phyloP scores from a whole-genome alignment of 1,139 yeast genomes.

The Suhomyces terraborum region DNA sequence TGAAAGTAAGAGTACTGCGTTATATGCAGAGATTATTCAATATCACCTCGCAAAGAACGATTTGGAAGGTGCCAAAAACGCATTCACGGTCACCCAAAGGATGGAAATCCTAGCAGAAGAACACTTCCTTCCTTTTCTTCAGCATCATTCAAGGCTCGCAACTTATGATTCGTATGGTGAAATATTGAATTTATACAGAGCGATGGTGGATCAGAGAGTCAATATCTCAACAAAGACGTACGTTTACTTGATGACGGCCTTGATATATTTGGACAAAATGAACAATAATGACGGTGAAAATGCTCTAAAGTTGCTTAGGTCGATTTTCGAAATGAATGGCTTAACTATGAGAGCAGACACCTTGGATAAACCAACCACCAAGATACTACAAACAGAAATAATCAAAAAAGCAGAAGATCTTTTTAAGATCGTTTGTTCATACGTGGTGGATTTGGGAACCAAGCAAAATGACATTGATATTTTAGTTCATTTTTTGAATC shows the following conservation, averaged over 20 bases:
- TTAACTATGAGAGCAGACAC: conserved; percentile 18
- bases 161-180: conserved; percentile 32
- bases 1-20: conserved; percentile 14
- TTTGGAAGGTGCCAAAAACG: conserved; percentile 20
- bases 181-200: conserved; percentile 39
- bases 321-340: conserved; percentile 38
- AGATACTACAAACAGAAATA: conserved; percentile 16
- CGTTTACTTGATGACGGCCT: conserved; percentile 42
- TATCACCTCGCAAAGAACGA: conserved; percentile 22
- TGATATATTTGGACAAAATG: conserved; percentile 40
- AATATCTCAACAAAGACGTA: conserved; percentile 41
- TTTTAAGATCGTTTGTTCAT: conserved; percentile 30
- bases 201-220: conserved; percentile 38
- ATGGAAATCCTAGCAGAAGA: conserved; percentile 24
- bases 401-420: conserved; percentile 23
- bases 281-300: conserved; percentile 27
- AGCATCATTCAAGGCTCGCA: conserved; percentile 24
- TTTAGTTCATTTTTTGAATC: conserved; percentile 33
- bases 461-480: conserved; percentile 25
- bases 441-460: conserved; percentile 23
- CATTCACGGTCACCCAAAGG: conserved; percentile 20
- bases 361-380: conserved; percentile 13
- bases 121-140: conserved; percentile 36
- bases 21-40: conserved; percentile 32
- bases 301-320: conserved; percentile 33